These are phyloP conservation scores for Aeschynomene evenia DNA, from an alignment of 306 rosid species.

Conservation along the genomic window DNA sequence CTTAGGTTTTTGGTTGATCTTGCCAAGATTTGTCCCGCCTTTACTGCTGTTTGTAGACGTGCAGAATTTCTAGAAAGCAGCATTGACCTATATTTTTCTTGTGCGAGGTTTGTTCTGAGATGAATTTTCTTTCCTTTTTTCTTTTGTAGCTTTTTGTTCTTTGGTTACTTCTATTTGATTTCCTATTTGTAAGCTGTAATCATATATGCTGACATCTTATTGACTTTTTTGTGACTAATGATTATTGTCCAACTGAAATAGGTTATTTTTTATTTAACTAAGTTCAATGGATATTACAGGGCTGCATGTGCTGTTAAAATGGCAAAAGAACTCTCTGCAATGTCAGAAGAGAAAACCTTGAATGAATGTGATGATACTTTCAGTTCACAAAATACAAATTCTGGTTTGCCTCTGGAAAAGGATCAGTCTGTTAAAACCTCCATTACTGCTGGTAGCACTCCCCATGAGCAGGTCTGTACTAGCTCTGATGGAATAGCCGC, in stretches of 20 bases:
- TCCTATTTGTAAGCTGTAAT: not conserved
- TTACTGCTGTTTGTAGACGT: conserved; percentile 84
- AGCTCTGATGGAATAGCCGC: conserved; percentile 75
- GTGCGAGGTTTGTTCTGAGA: conserved; percentile 78
- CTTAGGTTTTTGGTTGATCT: conserved; percentile 96
- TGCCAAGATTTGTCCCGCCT: conserved; percentile 91
- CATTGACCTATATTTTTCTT: conserved; percentile 88
- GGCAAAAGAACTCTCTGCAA: conserved; percentile 88
- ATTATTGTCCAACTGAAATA: conserved; percentile 9
- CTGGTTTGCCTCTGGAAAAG: conserved; percentile 82
- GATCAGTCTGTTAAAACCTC: conserved; percentile 84
- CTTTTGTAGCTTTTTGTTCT: not conserved
- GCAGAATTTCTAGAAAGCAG: conserved; percentile 96
- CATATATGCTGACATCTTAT: conserved; percentile 10
- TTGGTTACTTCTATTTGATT: conserved; percentile 9
- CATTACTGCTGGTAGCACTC: conserved; percentile 88
- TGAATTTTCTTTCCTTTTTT: not conserved
- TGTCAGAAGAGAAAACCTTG: conserved; percentile 69
- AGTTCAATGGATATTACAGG: conserved; percentile 49
- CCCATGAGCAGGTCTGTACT: conserved; percentile 79
- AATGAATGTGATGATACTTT: conserved; percentile 77
- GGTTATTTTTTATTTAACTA: conserved; percentile 11
- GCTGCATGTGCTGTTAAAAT: conserved; percentile 91
- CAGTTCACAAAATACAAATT: conserved; percentile 87
- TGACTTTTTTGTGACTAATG: not conserved